phyloP scores from a whole-genome alignment of 2,329 filamentous ascomycete genomes.

The Hortaea sp. region DNA sequence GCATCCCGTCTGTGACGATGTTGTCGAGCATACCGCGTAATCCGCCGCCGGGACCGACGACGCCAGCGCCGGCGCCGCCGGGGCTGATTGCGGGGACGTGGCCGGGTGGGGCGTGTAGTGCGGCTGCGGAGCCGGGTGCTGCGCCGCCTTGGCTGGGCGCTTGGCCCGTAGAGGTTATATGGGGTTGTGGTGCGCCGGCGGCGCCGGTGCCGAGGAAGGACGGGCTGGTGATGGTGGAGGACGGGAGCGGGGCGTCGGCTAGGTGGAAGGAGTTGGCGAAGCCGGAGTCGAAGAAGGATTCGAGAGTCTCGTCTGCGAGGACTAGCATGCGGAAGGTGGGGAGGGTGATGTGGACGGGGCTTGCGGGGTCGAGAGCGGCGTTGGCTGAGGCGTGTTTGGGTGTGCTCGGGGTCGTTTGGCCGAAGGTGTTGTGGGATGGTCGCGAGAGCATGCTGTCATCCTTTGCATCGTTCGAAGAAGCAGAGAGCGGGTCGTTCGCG shows the following conservation, averaged over 20 bases:
- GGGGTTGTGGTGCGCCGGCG: neutral
- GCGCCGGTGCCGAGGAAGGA: neutral
- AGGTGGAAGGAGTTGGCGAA: constrained; percentile 91
- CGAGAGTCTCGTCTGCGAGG: constrained; percentile 85
- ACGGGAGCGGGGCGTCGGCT: constrained; percentile 50
- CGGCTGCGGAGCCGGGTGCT: neutral
- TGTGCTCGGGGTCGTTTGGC: constrained; percentile 17
- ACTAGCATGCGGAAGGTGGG: constrained; percentile 99
- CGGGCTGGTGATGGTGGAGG: constrained; percentile 36
- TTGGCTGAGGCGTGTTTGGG: constrained; percentile 73
- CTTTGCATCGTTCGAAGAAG: constrained; percentile 9
- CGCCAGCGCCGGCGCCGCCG: constrained; percentile 34
- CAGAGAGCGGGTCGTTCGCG: constrained; percentile 1
- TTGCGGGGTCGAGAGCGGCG: constrained; percentile 79
- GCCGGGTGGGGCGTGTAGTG: neutral
- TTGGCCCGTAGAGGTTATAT: neutral
- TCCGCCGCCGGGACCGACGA: constrained; percentile 59
- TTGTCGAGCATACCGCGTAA: constrained; percentile 90
- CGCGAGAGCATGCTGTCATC: constrained; percentile 17
- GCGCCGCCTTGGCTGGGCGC: neutral
- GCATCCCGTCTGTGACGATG: constrained; percentile 95
- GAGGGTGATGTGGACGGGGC: constrained; percentile 88
- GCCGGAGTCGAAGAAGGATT: constrained; percentile 94
- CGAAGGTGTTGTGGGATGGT: constrained; percentile 22
- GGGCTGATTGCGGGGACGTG: constrained; percentile 16